Conservation (phyloP, 2,329 filamentous ascomycete species). For the Colletotrichum australisinense region DNA sequence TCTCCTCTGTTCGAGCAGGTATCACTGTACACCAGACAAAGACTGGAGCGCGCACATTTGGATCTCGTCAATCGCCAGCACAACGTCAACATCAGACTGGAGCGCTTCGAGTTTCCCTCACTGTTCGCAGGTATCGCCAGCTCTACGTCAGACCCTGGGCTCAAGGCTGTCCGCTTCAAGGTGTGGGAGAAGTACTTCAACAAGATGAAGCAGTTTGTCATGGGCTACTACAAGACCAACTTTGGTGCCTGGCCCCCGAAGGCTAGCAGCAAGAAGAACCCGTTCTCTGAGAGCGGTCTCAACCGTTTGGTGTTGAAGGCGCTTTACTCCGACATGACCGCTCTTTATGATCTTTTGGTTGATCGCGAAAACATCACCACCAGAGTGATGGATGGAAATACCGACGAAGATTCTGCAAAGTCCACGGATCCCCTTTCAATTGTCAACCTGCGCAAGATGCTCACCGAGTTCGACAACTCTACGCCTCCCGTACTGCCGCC, state of each 20-base stretch:
- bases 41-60: constrained; percentile 84
- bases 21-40: constrained; percentile 76
- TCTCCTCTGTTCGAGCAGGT: constrained; percentile 78
- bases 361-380: constrained; percentile 84
- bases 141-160: constrained; percentile 81
- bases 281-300: constrained; percentile 85
- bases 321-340: constrained; percentile 87
- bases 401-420: constrained; percentile 54
- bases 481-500: constrained; percentile 91
- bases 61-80: constrained; percentile 81
- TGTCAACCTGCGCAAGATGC: constrained; percentile 79
- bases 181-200: constrained; percentile 82
- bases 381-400: constrained; percentile 75
- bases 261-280: constrained; percentile 90
- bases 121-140: constrained; percentile 90
- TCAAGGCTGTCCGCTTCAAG: constrained; percentile 84
- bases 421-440: constrained; percentile 68
- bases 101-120: constrained; percentile 90
- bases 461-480: constrained; percentile 90
- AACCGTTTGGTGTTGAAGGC: constrained; percentile 86
- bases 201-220: constrained; percentile 78
- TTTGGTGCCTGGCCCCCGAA: constrained; percentile 88
- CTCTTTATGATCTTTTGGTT: constrained; percentile 88
- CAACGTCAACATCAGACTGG: constrained; percentile 78
- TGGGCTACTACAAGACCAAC: constrained; percentile 72